Percentiles rank a stretch among this genome's conserved stretches.
phyloP scores from a whole-genome alignment of 768 basidiomycete genomes.

The Collybiopsis confluens region DNA sequence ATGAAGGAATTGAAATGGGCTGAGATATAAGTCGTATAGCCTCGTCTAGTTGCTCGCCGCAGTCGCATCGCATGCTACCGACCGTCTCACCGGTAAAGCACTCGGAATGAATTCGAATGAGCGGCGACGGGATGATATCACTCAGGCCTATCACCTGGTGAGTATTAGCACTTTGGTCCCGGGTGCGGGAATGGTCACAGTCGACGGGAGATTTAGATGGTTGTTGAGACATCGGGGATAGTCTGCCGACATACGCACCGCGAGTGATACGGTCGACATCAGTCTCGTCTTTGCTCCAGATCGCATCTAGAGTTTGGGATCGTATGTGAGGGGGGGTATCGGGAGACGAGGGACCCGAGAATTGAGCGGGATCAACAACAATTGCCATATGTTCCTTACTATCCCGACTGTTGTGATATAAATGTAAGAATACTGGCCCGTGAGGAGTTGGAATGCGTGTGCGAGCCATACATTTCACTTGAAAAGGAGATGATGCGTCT shows the following conservation, averaged over 20 bases:
- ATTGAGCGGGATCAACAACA: constrained; percentile 88
- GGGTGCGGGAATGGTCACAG: constrained; percentile 4
- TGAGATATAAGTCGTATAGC: constrained; percentile 87
- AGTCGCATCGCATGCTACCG: constrained; percentile 98
- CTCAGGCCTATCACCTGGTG: background rate
- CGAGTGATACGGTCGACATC: constrained; percentile 90
- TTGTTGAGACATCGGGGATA: constrained; percentile 51
- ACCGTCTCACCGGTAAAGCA: constrained; percentile 99
- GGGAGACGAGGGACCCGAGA: constrained; percentile 39
- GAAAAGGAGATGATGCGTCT: constrained; percentile 33
- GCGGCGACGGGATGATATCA: constrained; percentile 58
- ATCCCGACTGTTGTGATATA: constrained; percentile 93
- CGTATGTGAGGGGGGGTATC: constrained; percentile 63
- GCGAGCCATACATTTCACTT: constrained; percentile 92
- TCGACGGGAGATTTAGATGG: constrained; percentile 34
- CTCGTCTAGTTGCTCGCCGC: constrained; percentile 97
- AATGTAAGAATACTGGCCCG: constrained; percentile 86
- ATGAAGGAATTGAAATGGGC: constrained; percentile 48
- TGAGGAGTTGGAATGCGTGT: constrained; percentile 97
- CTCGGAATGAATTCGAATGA: constrained; percentile 95
- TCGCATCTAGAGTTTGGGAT: constrained; percentile 73
- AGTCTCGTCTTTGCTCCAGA: constrained; percentile 84
- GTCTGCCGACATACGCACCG: constrained; percentile 88
- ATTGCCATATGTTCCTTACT: constrained; percentile 94
- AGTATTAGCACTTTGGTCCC: background rate